Conservation (phyloP, 192 early-diverging fungal species). For the Chytriomyces sp. region DNA sequence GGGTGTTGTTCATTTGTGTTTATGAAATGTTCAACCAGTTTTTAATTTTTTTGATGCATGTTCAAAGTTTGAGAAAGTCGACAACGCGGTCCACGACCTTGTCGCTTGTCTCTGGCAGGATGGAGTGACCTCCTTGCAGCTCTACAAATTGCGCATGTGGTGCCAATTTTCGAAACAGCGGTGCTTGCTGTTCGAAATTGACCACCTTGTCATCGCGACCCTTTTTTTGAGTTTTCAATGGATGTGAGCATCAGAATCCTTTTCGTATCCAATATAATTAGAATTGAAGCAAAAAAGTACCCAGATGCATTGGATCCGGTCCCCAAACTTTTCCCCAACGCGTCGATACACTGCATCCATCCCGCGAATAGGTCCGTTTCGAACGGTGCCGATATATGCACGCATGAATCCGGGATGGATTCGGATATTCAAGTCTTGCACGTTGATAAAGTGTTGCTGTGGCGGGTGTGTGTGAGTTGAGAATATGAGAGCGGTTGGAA, state of each 20-base stretch:
- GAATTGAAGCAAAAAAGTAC: neutral
- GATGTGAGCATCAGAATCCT: no score
- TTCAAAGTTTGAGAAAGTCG: neutral
- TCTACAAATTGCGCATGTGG: slow-evolving; percentile 9
- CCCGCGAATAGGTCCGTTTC: slow-evolving; percentile 20
- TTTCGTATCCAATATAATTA: no score
- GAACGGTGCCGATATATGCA: slow-evolving; percentile 9
- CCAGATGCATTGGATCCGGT: slow-evolving; percentile 14
- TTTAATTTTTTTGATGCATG: no score
- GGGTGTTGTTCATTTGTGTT: neutral
- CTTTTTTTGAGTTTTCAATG: neutral
- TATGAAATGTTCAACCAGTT: no score
- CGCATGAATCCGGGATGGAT: slow-evolving; percentile 13
- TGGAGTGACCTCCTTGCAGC: slow-evolving; percentile 11
- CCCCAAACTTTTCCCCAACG: neutral
- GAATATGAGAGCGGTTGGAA: neutral
- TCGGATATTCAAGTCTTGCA: slow-evolving; percentile 7
- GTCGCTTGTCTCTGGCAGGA: neutral
- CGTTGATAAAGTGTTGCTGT: slow-evolving; percentile 5
- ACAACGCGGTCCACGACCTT: slow-evolving; percentile 1
- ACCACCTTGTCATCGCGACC: slow-evolving; percentile 8
- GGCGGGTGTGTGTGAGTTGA: neutral
- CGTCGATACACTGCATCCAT: neutral
- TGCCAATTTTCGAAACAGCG: neutral
- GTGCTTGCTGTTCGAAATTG: slow-evolving; percentile 7